Base-by-base conservation (phyloP, 176 grass and related monocot genomes). In the Chrysopogon serrulatus region DNA sequence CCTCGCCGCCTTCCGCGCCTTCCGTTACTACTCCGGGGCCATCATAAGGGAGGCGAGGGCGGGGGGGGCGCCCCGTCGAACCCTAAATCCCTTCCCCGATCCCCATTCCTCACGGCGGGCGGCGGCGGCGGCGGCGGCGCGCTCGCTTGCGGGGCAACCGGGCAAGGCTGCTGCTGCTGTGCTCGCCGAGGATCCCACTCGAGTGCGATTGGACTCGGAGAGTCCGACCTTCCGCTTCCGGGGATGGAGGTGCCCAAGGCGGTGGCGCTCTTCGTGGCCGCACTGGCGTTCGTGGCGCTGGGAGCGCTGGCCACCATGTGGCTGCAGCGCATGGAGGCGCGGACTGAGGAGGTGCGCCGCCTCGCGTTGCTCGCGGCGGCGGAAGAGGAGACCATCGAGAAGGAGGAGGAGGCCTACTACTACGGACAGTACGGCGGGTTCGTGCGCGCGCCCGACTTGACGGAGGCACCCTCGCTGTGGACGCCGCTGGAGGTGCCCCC, bases 331-430 rank as follows among this genome's bases (percentile, higher is more conserved):
- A 82, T 78, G 61, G 81, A 79, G 65, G 84, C 76, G 31, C 70
- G 96, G 85, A 64, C 57, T 33, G 85, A 88, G 62, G 96, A 98
- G 87, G 93, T 88, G 36, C 81, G 57, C 73, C 80, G 87, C 26
- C 73, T 92, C 45, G 93, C 88, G 65, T 74, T 62, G 68, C 76
- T 88, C 13, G 89, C 87, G 26, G 87, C 92, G 6, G 84, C 72
- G 72, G 92, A 98, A 85, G 79, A 70, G 5, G 71, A 93, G 77
- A 11, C 48, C 71, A 73, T 77, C 40, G 93, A 90, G 80, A 74
- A 73, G 59, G 90, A 91, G 59, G 90, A 91, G 76, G 76, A 69
- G 41, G 74, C 71, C 31, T 53, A 54, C 30, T 81, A 39, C 82
- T 82, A 85, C 40, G 75, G 42, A 17, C 77, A 17, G 14, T 27